Evolutionary conservation across 2,329 filamentous ascomycete genomes (phyloP).

Genomic region (Coniochaeta ligniaria): DNA sequence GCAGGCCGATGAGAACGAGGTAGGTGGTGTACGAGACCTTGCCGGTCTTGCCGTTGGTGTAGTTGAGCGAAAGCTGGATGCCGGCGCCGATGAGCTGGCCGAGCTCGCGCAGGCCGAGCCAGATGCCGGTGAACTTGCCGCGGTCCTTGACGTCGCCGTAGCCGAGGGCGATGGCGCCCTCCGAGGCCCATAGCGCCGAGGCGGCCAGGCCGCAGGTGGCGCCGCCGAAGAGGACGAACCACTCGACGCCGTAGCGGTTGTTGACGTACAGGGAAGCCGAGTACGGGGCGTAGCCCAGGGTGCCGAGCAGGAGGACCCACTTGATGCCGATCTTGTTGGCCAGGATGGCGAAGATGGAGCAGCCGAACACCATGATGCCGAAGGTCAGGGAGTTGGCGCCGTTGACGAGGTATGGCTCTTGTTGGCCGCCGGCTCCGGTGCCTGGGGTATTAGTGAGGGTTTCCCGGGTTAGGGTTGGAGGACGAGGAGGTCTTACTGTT

Average conservation of each 20-base stretch:
- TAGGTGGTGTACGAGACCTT: slow-evolving; percentile 37
- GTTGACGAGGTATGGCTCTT: slow-evolving; percentile 29
- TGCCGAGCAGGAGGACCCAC: slow-evolving; percentile 31
- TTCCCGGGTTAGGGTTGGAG: neutral
- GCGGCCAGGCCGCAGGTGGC: slow-evolving; percentile 32
- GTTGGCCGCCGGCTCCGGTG: slow-evolving; percentile 24
- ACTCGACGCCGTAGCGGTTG: slow-evolving; percentile 33
- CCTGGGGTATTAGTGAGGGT: neutral
- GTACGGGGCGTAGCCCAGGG: slow-evolving; percentile 34
- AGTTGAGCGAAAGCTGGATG: slow-evolving; percentile 42
- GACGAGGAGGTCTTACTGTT: slow-evolving; percentile 22
- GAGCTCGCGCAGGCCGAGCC: slow-evolving; percentile 44
- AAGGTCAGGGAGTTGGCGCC: slow-evolving; percentile 33
- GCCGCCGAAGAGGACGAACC: slow-evolving; percentile 35
- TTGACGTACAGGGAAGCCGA: slow-evolving; percentile 35
- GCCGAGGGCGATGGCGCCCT: slow-evolving; percentile 28
- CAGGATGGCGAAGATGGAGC: slow-evolving; percentile 29
- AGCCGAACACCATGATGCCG: slow-evolving; percentile 38
- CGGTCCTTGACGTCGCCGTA: slow-evolving; percentile 37
- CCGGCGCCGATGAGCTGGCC: slow-evolving; percentile 45
- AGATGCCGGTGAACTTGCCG: slow-evolving; percentile 39
- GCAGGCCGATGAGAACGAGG: slow-evolving; percentile 32
- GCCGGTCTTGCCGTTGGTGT: slow-evolving; percentile 30
- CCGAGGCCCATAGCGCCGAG: slow-evolving; percentile 26
- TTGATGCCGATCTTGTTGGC: slow-evolving; percentile 34